A percentile compares a stretch with the other conserved stretches of the same genome.
Conservation (phyloP, 2,329 filamentous ascomycete genomes). For the Alternaria arborescens region DNA sequence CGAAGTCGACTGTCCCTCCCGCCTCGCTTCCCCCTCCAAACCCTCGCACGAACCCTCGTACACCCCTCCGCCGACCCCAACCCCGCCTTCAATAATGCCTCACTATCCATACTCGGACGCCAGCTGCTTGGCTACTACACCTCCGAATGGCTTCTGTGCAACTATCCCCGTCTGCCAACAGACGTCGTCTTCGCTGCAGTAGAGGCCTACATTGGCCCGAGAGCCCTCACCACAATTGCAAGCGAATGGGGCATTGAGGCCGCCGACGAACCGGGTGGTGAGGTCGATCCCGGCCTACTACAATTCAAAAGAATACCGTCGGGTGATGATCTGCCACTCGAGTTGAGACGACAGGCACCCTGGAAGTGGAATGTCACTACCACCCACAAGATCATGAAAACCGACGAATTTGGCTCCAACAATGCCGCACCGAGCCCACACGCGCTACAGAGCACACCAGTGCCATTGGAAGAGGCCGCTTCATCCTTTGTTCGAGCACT, state of each 20-base stretch:
- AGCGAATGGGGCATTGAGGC: slow-evolving; percentile 90
- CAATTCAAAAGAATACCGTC: slow-evolving; percentile 70
- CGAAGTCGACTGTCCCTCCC: slow-evolving; percentile 88
- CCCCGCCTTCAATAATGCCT: slow-evolving; percentile 85
- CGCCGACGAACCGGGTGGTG: slow-evolving; percentile 84
- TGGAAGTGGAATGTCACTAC: slow-evolving; percentile 51
- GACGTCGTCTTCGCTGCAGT: slow-evolving; percentile 85
- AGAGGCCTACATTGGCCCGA: slow-evolving; percentile 81
- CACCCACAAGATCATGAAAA: slow-evolving; percentile 79
- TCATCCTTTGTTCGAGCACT: slow-evolving; percentile 83
- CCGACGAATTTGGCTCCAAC: slow-evolving; percentile 84
- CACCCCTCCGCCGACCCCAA: slow-evolving; percentile 84
- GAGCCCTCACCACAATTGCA: slow-evolving; percentile 76
- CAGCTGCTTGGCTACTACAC: slow-evolving; percentile 89
- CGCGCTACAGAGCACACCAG: slow-evolving; percentile 29
- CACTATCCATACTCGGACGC: slow-evolving; percentile 80
- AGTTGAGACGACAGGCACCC: slow-evolving; percentile 34
- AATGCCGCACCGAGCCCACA: slow-evolving; percentile 40
- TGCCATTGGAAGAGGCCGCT: slow-evolving; percentile 66
- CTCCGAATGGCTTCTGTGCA: slow-evolving; percentile 85
- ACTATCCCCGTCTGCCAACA: slow-evolving; percentile 90
- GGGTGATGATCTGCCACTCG: slow-evolving; percentile 37
- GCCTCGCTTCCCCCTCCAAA: slow-evolving; percentile 81
- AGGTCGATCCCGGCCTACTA: slow-evolving; percentile 90
- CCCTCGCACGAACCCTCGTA: slow-evolving; percentile 84